Conservation (phyloP, 345 rosid genomes). For the Microcos paniculata region DNA sequence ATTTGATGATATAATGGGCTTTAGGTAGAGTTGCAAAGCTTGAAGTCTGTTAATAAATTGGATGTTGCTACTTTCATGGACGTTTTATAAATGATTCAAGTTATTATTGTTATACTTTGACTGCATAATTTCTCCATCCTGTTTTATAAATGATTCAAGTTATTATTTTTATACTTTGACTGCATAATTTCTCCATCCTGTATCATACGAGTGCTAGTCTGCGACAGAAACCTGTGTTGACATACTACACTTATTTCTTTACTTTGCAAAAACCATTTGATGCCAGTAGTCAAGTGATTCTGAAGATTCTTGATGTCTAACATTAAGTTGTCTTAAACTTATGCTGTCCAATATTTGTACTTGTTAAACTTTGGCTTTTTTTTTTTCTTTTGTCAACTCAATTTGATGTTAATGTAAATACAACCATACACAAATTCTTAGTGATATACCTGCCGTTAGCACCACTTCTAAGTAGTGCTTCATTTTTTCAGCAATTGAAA, state of each 20-base stretch:
- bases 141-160: not conserved
- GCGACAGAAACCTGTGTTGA: not conserved
- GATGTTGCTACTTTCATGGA: not conserved
- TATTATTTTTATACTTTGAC: not conserved
- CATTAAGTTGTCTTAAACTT: not conserved
- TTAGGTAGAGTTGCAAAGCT: not conserved
- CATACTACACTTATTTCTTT: too few species aligned
- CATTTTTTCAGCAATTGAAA: constrained; percentile 52
- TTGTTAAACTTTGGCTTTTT: not conserved
- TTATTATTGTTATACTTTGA: not conserved
- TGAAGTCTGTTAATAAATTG: constrained; percentile 1
- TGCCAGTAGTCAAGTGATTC: not conserved
- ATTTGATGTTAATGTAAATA: constrained; percentile 11
- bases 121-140: not conserved
- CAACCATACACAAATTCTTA: not conserved
- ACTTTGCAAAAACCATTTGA: not conserved
- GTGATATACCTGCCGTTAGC: constrained; percentile 1
- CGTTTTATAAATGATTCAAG: not conserved
- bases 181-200: not conserved
- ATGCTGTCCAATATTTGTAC: not conserved
- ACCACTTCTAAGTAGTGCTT: constrained; percentile 5
- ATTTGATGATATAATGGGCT: not conserved
- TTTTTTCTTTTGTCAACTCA: not conserved
- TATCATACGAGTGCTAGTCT: not conserved
- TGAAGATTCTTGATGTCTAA: constrained; percentile 1